Evolutionary conservation across 169 alveolate species (phyloP).

Genomic region (Plasmodium ovale): DNA sequence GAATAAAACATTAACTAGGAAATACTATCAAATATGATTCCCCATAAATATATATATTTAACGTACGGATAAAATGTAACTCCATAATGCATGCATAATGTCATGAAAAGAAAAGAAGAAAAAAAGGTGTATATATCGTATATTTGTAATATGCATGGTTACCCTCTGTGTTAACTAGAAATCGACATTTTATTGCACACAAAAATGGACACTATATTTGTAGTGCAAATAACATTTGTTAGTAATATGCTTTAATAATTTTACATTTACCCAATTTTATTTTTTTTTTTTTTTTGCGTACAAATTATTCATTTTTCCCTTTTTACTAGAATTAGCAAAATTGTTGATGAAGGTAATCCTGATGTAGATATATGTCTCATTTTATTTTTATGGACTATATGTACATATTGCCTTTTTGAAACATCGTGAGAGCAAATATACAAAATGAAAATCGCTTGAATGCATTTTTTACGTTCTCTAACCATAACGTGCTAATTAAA

Average conservation of each 20-base stretch:
- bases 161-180: not conserved
- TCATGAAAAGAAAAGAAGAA: too few species aligned
- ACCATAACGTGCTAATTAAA: not conserved
- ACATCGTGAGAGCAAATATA: slow-evolving; percentile 12
- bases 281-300: slow-evolving; percentile 5
- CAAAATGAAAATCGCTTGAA: slow-evolving; percentile 17
- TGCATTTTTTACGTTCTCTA: not conserved
- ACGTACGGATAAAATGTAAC: too few species aligned
- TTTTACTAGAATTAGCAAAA: slow-evolving; percentile 2
- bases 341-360: slow-evolving; percentile 11
- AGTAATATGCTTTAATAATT: slow-evolving; percentile 21
- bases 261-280: not conserved
- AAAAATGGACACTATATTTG: slow-evolving; percentile 9
- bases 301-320: not conserved
- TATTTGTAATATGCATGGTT: not conserved
- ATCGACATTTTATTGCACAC: slow-evolving; percentile 5
- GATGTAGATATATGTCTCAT: not conserved
- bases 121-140: not conserved
- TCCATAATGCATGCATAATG: too few species aligned
- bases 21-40: too few species aligned
- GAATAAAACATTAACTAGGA: too few species aligned
- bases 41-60: too few species aligned
- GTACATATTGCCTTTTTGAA: slow-evolving; percentile 16
- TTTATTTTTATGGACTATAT: not conserved
- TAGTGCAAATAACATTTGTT: slow-evolving; percentile 17